Conservation (phyloP, 306 rosid species). For the Corylus americana region DNA sequence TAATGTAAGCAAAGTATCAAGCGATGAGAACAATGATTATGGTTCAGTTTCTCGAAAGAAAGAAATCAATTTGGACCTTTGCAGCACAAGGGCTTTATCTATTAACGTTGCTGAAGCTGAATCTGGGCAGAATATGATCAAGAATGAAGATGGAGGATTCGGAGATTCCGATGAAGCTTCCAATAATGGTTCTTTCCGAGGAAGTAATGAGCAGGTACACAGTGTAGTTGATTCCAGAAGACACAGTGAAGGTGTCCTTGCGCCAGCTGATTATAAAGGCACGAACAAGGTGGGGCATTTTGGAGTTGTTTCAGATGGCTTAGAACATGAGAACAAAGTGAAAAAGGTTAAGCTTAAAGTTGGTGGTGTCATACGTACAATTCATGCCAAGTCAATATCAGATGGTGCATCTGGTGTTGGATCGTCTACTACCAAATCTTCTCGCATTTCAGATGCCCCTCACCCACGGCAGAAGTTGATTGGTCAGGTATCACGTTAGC, state of each 20-base stretch:
- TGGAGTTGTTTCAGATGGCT: slow-evolving; percentile 30
- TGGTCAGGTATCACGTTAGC: slow-evolving; percentile 28
- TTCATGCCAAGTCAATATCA: slow-evolving; percentile 24
- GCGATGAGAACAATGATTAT: slow-evolving; percentile 22
- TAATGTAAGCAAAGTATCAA: slow-evolving; percentile 32
- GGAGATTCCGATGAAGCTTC: slow-evolving; percentile 48
- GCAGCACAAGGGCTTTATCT: slow-evolving; percentile 26
- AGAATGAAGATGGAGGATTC: slow-evolving; percentile 30
- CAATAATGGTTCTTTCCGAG: slow-evolving; percentile 28
- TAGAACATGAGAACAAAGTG: slow-evolving; percentile 30
- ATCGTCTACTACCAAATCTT: slow-evolving; percentile 11
- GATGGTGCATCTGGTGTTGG: slow-evolving; percentile 17
- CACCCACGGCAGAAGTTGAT: slow-evolving; percentile 15
- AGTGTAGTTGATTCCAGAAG: slow-evolving; percentile 24
- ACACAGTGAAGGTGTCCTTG: slow-evolving; percentile 34
- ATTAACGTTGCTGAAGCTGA: slow-evolving; percentile 11
- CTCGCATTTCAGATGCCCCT: slow-evolving; percentile 3
- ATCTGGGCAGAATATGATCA: slow-evolving; percentile 25
- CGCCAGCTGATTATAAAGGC: slow-evolving; percentile 34
- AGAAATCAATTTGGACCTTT: slow-evolving; percentile 30
- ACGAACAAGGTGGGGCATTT: not conserved
- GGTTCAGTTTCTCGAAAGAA: slow-evolving; percentile 23
- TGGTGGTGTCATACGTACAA: slow-evolving; percentile 42
- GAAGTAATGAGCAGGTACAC: slow-evolving; percentile 35
- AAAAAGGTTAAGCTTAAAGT: slow-evolving; percentile 48